Percentiles rank a stretch among this genome's conserved stretches.
Evolutionary conservation across 768 basidiomycete species (phyloP).

Genomic region (Mycena venus): DNA sequence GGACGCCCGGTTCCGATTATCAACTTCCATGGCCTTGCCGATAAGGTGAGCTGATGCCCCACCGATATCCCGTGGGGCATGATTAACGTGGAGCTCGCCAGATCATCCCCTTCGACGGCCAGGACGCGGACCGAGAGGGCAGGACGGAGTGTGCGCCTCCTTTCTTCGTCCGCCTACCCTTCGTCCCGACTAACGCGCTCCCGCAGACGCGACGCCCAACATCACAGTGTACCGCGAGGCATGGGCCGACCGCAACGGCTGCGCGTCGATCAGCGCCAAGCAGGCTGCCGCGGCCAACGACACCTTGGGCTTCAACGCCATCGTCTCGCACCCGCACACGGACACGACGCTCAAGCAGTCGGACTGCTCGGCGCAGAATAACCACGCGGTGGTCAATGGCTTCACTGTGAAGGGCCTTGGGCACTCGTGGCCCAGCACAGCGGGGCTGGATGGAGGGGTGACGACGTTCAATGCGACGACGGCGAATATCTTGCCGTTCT

Average conservation of each 20-base stretch:
- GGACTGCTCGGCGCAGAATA: conserved; percentile 18
- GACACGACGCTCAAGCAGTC: conserved; percentile 30
- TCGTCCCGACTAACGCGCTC: neutral
- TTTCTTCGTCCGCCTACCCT: neutral
- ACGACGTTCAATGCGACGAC: conserved; percentile 33
- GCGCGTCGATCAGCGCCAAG: neutral
- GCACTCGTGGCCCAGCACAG: conserved; percentile 31
- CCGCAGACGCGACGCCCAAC: conserved; percentile 30
- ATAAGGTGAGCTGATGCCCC: neutral
- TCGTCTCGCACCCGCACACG: conserved; percentile 31
- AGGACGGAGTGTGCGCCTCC: conserved; percentile 24
- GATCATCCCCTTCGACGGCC: conserved; percentile 6
- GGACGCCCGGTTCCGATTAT: conserved; percentile 29
- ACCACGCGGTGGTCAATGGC: conserved; percentile 22
- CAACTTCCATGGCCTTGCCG: conserved; percentile 33
- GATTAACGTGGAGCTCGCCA: neutral
- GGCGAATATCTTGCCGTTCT: conserved; percentile 33
- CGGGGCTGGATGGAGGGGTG: conserved; percentile 32
- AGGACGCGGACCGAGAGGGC: conserved; percentile 10
- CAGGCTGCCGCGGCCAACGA: neutral
- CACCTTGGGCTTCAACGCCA: neutral
- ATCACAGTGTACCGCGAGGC: conserved; percentile 31
- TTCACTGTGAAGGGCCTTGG: conserved; percentile 28
- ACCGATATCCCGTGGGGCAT: too few relatives aligned
- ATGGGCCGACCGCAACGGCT: conserved; percentile 33